Conservation (phyloP, 2,329 filamentous ascomycete genomes). For the Rhinocladiella mackenziei region DNA sequence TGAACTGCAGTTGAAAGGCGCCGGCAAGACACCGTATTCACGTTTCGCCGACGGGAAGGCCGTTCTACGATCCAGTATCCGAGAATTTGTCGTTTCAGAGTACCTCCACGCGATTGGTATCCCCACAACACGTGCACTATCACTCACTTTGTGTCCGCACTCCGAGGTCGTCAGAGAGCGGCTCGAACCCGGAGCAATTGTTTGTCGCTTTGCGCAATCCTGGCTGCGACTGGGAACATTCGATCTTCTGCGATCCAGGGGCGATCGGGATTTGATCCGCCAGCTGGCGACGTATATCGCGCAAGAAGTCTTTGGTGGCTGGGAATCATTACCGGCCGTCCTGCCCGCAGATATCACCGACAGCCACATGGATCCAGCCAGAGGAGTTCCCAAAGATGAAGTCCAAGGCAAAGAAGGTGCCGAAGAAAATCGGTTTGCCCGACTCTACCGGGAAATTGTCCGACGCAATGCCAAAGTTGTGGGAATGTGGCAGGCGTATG, state of each 20-base stretch:
- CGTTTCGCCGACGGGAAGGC: constrained; percentile 95
- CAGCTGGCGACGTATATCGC: constrained; percentile 76
- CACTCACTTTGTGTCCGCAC: constrained; percentile 71
- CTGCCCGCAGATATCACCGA: constrained; percentile 40
- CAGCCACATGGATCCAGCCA: constrained; percentile 39
- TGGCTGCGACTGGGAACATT: constrained; percentile 97
- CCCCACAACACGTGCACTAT: constrained; percentile 79
- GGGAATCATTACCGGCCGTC: constrained; percentile 71
- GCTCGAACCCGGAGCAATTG: constrained; percentile 85
- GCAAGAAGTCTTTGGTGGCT: constrained; percentile 82
- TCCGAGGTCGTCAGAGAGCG: constrained; percentile 72
- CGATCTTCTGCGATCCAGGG: constrained; percentile 78
- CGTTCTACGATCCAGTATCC: constrained; percentile 84
- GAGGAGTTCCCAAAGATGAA: constrained; percentile 54
- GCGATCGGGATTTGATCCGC: constrained; percentile 70
- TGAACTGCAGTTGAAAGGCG: constrained; percentile 91
- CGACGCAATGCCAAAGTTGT: constrained; percentile 83
- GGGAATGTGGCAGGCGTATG: constrained; percentile 93
- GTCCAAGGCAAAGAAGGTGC: constrained; percentile 64
- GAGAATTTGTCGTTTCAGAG: constrained; percentile 92
- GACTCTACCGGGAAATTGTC: constrained; percentile 82
- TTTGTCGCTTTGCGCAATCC: constrained; percentile 81
- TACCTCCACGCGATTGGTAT: constrained; percentile 76
- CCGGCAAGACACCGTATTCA: constrained; percentile 88
- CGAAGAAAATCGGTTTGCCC: constrained; percentile 79